Evolutionary conservation across 2,329 filamentous ascomycete genomes (phyloP).

Genomic region (Aspergillus tubingensis): DNA sequence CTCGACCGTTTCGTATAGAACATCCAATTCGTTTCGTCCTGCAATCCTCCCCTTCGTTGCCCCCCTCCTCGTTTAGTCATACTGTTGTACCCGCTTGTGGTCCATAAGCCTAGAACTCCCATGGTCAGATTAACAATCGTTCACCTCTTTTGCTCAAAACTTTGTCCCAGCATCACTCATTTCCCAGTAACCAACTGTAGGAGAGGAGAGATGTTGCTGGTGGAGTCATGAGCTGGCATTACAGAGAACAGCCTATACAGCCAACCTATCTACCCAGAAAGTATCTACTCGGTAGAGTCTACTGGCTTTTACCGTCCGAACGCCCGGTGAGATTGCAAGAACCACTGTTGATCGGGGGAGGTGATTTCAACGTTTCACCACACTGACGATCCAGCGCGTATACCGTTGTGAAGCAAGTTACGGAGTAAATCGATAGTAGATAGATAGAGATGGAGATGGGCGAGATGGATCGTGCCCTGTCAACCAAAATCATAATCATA

Average conservation of each 20-base stretch:
- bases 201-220: not conserved
- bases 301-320: not conserved
- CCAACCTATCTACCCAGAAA: not conserved
- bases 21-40: not conserved
- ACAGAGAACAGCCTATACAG: not conserved
- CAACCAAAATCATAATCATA: not conserved
- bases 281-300: not conserved
- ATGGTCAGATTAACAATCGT: slow-evolving; percentile 2
- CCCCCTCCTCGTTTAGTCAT: not conserved
- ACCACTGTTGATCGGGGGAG: no score
- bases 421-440: no score
- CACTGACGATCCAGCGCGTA: not conserved
- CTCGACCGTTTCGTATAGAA: slow-evolving; percentile 10
- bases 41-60: not conserved
- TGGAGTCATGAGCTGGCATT: slow-evolving; percentile 6
- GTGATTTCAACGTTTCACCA: not conserved
- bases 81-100: not conserved
- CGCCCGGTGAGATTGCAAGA: not conserved
- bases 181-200: slow-evolving; percentile 1
- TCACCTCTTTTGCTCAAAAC: not conserved
- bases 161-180: slow-evolving; percentile 1
- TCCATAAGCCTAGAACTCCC: not conserved
- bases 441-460: not conserved
- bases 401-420: not conserved
- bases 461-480: slow-evolving; percentile 9